A percentile compares a stretch with the other conserved stretches of the same genome.
Conservation (phyloP, 176 grass and related monocot genomes). For the Guadua angustifolia region DNA sequence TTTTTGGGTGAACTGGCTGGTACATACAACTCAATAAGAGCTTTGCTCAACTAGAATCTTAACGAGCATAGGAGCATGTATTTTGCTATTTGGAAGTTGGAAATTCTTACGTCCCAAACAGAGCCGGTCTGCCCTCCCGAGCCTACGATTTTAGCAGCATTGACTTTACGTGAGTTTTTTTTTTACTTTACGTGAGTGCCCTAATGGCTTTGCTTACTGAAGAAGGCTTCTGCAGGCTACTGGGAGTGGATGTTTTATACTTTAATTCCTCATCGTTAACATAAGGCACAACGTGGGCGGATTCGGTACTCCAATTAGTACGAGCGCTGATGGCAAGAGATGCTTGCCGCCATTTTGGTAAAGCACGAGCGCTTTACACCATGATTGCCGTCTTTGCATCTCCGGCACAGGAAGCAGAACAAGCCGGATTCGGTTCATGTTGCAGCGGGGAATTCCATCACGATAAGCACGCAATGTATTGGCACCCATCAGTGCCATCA, state of each 20-base stretch:
- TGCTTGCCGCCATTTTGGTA: constrained; percentile 49
- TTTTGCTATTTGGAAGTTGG: not conserved
- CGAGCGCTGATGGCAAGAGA: constrained; percentile 31
- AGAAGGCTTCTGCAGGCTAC: not conserved
- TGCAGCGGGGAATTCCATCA: constrained; percentile 15
- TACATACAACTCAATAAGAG: no score
- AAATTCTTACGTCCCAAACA: not conserved
- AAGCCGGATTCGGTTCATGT: constrained; percentile 44
- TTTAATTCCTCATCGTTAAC: constrained; percentile 25
- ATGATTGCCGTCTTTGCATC: constrained; percentile 66
- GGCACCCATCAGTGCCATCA: constrained; percentile 1
- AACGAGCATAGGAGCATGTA: not conserved
- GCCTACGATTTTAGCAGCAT: not conserved
- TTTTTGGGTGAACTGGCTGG: no score
- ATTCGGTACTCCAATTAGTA: constrained; percentile 42
- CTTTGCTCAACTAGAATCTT: not conserved
- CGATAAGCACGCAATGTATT: not conserved
- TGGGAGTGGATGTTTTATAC: constrained; percentile 39
- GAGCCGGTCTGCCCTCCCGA: not conserved
- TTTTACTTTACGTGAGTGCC: not conserved
- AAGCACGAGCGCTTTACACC: constrained; percentile 54
- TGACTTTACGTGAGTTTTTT: not conserved
- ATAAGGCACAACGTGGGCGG: constrained; percentile 32
- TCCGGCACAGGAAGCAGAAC: constrained; percentile 17
- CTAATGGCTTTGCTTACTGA: constrained; percentile 3